These are phyloP conservation scores for Carex cristatella DNA, from an alignment of 176 grass and related monocot species.

Conservation along the genomic window DNA sequence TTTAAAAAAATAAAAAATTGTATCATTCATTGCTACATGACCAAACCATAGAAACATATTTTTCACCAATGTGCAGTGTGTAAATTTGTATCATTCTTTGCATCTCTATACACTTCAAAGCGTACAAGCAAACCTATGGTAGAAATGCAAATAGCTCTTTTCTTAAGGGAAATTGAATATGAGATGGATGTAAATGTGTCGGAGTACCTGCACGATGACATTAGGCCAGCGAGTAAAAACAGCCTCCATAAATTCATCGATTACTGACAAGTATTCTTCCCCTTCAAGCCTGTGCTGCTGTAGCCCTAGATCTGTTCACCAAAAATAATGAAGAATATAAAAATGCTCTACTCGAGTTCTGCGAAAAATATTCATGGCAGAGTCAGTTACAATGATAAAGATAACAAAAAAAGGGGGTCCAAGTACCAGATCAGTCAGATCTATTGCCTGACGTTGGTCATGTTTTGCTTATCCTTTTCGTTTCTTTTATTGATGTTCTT, in stretches of 20 bases:
- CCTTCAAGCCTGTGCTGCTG: slow-evolving; percentile 92
- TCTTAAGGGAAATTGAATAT: not conserved
- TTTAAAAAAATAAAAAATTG: not conserved
- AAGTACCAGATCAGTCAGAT: not conserved
- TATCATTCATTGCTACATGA: not conserved
- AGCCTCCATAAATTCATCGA: slow-evolving; percentile 99
- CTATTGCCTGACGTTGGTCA: not conserved
- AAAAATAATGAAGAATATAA: slow-evolving; percentile 28
- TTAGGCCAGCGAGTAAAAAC: slow-evolving; percentile 93
- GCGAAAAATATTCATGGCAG: slow-evolving; percentile 8
- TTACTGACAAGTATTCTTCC: slow-evolving; percentile 87
- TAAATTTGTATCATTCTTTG: not conserved
- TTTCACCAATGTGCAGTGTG: not conserved
- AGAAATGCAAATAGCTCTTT: not conserved
- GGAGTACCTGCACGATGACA: slow-evolving; percentile 91
- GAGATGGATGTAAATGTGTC: not conserved
- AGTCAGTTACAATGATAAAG: slow-evolving; percentile 24
- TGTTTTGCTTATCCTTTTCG: not conserved
- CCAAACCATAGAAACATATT: not conserved
- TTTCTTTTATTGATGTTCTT: slow-evolving; percentile 2
- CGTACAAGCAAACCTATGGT: not conserved
- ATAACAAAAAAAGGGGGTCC: not conserved
- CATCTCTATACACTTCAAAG: not conserved
- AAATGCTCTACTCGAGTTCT: slow-evolving; percentile 5
- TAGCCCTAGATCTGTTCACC: slow-evolving; percentile 58